These are phyloP conservation scores for Fraxinus velutina DNA, from an alignment of 305 asterid genomes.

Conservation along the genomic window DNA sequence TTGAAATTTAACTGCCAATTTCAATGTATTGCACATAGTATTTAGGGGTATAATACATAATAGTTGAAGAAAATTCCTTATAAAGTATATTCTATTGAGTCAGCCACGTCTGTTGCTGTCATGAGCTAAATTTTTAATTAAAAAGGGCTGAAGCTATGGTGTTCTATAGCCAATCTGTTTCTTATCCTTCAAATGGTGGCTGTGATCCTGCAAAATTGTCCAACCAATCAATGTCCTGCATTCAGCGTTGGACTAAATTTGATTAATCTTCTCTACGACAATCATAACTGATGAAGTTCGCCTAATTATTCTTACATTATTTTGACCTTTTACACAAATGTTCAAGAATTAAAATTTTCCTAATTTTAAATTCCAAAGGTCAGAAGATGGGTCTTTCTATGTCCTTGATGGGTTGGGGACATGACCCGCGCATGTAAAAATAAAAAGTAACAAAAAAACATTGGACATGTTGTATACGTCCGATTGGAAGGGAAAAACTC, in stretches of 20 bases:
- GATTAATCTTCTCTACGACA: neutral
- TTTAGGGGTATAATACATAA: neutral
- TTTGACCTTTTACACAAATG: neutral
- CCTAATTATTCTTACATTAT: neutral
- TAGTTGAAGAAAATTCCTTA: constrained; percentile 9
- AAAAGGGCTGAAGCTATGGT: neutral
- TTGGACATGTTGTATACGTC: neutral
- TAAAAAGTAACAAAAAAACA: neutral
- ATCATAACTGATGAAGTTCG: neutral
- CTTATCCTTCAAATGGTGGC: neutral
- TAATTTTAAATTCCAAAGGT: neutral
- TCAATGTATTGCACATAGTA: neutral
- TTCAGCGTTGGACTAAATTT: neutral
- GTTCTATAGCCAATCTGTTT: neutral
- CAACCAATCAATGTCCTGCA: neutral
- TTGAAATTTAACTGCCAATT: neutral
- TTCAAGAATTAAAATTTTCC: neutral
- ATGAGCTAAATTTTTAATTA: constrained; percentile 6
- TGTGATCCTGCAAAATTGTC: neutral
- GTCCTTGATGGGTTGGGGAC: neutral
- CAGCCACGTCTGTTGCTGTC: constrained; percentile 13
- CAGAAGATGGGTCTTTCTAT: neutral
- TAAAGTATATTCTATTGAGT: neutral
- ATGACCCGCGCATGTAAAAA: neutral
- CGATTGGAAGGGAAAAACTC: neutral